phyloP scores from a whole-genome alignment of 1,139 yeast species.

The Tardiomyces blankii region DNA sequence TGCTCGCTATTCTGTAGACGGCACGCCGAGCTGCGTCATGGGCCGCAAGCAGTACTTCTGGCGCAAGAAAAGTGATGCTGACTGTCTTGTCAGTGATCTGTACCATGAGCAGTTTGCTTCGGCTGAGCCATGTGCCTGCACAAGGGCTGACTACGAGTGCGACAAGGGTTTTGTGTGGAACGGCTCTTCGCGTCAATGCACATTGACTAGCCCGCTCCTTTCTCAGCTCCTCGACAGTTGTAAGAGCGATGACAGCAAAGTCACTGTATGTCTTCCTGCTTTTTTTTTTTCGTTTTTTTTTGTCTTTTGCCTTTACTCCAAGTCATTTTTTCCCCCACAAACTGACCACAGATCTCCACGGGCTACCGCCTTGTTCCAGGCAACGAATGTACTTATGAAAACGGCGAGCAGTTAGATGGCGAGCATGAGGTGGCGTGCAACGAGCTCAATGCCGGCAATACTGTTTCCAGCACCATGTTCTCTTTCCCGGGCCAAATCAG shows the following conservation, averaged over 20 bases:
- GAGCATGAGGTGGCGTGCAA: neutral
- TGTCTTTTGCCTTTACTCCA: no score
- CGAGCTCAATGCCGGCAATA: neutral
- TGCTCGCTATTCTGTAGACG: constrained; percentile 38
- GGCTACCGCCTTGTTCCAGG: constrained; percentile 37
- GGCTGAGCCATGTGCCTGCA: constrained; percentile 58
- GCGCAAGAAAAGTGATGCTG: constrained; percentile 57
- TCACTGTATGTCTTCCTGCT: no score
- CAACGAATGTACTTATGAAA: constrained; percentile 32
- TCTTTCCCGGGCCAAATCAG: constrained; percentile 32
- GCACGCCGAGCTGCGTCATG: constrained; percentile 51
- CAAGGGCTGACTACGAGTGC: constrained; percentile 64
- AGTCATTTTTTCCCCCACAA: no score
- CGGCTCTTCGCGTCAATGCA: constrained; percentile 2
- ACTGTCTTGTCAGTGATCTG: constrained; percentile 55
- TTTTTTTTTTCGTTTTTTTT: no score
- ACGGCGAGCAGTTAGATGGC: constrained; percentile 7
- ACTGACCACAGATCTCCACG: constrained; percentile 24
- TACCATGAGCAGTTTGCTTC: constrained; percentile 47
- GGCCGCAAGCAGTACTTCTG: constrained; percentile 61
- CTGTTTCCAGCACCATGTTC: constrained; percentile 2
- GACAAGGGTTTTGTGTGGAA: constrained; percentile 38
- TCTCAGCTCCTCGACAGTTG: no score
- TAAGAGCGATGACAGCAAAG: no score
- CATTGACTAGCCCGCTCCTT: neutral